Evolutionary conservation across 208 protist genomes (phyloP), one percentile per base, ranked within the genome.

Genomic region (Crithidia acanthocephali): DNA sequence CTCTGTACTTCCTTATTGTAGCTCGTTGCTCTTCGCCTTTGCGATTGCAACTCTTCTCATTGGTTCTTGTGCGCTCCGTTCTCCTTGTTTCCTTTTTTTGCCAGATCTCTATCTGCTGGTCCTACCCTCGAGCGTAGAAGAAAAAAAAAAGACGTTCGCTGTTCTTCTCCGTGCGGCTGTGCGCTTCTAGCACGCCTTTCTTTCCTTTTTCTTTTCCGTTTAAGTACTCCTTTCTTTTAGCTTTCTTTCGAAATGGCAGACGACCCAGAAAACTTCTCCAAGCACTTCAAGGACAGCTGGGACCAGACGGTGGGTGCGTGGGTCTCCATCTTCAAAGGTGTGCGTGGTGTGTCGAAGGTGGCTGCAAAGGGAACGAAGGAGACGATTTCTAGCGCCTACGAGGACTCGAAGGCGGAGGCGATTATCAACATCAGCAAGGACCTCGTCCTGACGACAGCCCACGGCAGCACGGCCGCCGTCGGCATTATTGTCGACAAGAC

Each of bases 251-350:
- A 11, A 7, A 66, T 74, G 68, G 30, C 59, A 18, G 25, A 67
- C 27, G 59, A 50, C 18, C 35, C 57, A 22, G 59, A 74, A 15
- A 56, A 74, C 50, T 74, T 65, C 27, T 30, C 27, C 45, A 58
- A 74, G 48, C 68, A 74, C 59, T 74, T 67, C 33, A 66, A 52
- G 28, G 59, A 66, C 23, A 67, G 59, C 50, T 74, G 68, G 59
- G 68, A 74, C 59, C 68, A 74, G 15, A 72, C 66, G 32, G 57
- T 64, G 10, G 66, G 66, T 33, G 66, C 66, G 44, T 72, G 66
- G 66, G 53, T 45, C 11, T 72, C 66, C 32, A 72, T 72, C 42
- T 72, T 72, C 66, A 61, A 61, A 15, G 66, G 55, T 6, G 55
- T 58, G 15, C 50, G 44, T 7, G 66, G 66, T 3, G 66, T 44